Evolutionary conservation across 139 green algal genomes (phyloP).

Genomic region (Chlorella sorokiniana): DNA sequence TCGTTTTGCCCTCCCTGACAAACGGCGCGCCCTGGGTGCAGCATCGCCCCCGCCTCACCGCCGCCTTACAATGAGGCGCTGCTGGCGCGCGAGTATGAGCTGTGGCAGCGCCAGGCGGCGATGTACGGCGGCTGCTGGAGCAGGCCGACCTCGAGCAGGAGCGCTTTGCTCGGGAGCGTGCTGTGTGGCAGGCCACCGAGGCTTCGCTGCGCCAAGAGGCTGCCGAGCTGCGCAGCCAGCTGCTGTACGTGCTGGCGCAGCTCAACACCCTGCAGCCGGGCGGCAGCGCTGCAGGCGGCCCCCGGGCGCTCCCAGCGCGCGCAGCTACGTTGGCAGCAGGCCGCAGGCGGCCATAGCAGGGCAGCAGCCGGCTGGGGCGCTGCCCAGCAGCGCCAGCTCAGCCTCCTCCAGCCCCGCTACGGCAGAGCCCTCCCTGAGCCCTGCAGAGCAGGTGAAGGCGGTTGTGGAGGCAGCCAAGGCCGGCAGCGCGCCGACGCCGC

Average conservation of each 20-base stretch:
- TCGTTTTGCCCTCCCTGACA: background rate
- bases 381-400: background rate
- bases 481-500: background rate
- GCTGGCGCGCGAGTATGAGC: constrained; percentile 38
- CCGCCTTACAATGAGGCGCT: constrained; percentile 22
- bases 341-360: constrained; percentile 6
- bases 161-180: constrained; percentile 22
- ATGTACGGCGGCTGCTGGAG: constrained; percentile 29
- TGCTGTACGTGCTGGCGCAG: constrained; percentile 28
- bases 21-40: too few relatives aligned
- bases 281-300: background rate
- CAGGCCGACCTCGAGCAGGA: constrained; percentile 11
- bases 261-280: background rate
- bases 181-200: constrained; percentile 23
- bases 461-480: constrained; percentile 16
- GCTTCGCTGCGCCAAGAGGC: constrained; percentile 27
- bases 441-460: constrained; percentile 24
- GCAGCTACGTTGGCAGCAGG: background rate
- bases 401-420: background rate
- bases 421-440: background rate
- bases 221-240: constrained; percentile 34
- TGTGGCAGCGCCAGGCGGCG: constrained; percentile 41
- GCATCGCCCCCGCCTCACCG: background rate
- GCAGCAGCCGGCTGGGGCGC: background rate
- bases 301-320: background rate